Conservation (phyloP, 305 asterid genomes). For the Fraxinus greggii region DNA sequence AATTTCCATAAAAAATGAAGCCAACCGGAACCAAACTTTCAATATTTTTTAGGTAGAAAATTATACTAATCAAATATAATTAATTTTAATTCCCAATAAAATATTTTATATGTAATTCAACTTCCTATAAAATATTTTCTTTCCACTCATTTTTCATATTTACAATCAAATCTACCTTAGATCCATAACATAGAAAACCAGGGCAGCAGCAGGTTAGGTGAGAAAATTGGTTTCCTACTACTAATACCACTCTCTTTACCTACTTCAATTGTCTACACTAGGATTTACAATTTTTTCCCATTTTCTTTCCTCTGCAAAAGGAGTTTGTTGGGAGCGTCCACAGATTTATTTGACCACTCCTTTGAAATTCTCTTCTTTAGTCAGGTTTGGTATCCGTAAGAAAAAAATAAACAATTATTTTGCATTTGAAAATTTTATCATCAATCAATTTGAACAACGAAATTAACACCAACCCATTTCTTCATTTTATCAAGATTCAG, state of each 20-base stretch:
- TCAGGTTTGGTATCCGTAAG: background rate
- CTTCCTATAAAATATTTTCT: too few species aligned
- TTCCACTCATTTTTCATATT: too few species aligned
- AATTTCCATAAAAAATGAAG: too few species aligned
- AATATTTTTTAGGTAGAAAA: too few species aligned
- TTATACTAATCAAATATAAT: too few species aligned
- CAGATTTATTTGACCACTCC: background rate
- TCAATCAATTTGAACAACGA: background rate
- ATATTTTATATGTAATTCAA: too few species aligned
- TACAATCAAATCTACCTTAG: too few species aligned
- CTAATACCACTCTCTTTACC: background rate
- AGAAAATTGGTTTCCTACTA: background rate
- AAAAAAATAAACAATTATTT: background rate
- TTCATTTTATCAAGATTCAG: constrained; percentile 1
- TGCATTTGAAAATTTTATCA: background rate
- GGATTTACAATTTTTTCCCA: background rate
- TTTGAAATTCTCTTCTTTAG: background rate
- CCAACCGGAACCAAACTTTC: too few species aligned
- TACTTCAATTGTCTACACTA: background rate
- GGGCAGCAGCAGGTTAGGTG: background rate
- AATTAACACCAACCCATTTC: background rate
- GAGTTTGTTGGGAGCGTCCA: background rate
- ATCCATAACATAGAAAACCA: background rate
- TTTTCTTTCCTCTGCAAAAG: background rate
- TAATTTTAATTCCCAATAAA: too few species aligned